These are phyloP conservation scores for Schwanniomyces sp. DNA, from an alignment of 805 yeast genomes.

Conservation along the genomic window DNA sequence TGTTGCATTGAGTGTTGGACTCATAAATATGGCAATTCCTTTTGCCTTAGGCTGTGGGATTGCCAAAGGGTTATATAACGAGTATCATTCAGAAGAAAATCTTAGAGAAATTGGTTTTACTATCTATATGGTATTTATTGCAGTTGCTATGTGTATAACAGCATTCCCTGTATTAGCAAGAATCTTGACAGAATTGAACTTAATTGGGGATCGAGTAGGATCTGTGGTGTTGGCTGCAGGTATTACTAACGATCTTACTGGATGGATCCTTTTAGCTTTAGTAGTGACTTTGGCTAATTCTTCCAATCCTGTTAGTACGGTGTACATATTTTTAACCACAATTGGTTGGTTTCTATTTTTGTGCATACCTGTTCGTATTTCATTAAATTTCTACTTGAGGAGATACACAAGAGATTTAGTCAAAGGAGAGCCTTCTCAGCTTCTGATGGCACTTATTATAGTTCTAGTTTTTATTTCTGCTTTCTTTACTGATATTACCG, in stretches of 20 bases:
- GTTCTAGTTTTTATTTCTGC: constrained; percentile 63
- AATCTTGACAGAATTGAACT: constrained; percentile 69
- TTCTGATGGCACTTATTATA: constrained; percentile 56
- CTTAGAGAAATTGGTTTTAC: constrained; percentile 53
- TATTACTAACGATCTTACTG: constrained; percentile 73
- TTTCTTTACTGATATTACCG: constrained; percentile 79
- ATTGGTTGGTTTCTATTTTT: constrained; percentile 69
- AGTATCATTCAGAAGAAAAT: constrained; percentile 40
- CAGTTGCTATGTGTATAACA: constrained; percentile 81
- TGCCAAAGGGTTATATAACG: constrained; percentile 64
- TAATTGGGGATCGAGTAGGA: constrained; percentile 72
- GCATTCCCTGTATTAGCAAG: constrained; percentile 85
- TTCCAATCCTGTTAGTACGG: constrained; percentile 63
- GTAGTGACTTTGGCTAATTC: constrained; percentile 77
- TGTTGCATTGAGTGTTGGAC: constrained; percentile 68
- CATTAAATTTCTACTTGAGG: constrained; percentile 45
- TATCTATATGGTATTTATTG: constrained; percentile 76
- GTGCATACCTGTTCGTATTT: constrained; percentile 54
- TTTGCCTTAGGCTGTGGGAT: constrained; percentile 77
- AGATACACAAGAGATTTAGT: constrained; percentile 54
- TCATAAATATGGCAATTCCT: constrained; percentile 73
- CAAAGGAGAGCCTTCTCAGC: constrained; percentile 60
- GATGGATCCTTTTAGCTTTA: constrained; percentile 79
- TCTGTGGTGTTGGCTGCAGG: constrained; percentile 78
- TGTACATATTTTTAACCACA: constrained; percentile 65